These are phyloP conservation scores for Rhododendron molle DNA, from an alignment of 148 eudicot genomes.

Conservation along the genomic window DNA sequence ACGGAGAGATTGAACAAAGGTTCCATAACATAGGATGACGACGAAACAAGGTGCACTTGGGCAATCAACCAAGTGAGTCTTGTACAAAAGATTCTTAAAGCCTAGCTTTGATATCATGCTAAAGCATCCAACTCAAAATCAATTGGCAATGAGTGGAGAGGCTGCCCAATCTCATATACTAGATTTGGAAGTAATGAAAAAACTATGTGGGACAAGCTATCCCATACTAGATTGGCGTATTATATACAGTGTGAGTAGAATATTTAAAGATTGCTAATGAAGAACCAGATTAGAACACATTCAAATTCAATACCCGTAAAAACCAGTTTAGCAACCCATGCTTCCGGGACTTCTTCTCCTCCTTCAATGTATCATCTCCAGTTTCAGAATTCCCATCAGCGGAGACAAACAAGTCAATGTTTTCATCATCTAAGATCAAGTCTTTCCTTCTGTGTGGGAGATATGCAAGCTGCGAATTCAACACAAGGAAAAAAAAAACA, in stretches of 20 bases:
- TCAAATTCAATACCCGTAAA: slow-evolving; percentile 43
- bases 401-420: slow-evolving; percentile 64
- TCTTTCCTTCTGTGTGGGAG: slow-evolving; percentile 92
- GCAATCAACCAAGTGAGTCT: neutral
- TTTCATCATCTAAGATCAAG: slow-evolving; percentile 85
- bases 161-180: neutral
- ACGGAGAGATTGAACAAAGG: neutral
- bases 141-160: neutral
- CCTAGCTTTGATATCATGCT: neutral
- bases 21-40: neutral
- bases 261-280: neutral
- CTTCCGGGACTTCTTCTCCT: slow-evolving; percentile 76
- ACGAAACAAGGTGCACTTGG: neutral
- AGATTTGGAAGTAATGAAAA: neutral
- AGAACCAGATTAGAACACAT: neutral
- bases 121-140: neutral
- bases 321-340: slow-evolving; percentile 92
- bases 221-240: neutral
- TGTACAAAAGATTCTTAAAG: neutral
- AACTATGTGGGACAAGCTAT: neutral
- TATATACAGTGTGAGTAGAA: neutral
- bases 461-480: slow-evolving; percentile 75
- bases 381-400: slow-evolving; percentile 64
- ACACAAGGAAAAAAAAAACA: neutral
- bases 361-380: slow-evolving; percentile 55